These are phyloP conservation scores for Naganishia vishniacii DNA, from an alignment of 768 basidiomycete genomes.

Conservation along the genomic window DNA sequence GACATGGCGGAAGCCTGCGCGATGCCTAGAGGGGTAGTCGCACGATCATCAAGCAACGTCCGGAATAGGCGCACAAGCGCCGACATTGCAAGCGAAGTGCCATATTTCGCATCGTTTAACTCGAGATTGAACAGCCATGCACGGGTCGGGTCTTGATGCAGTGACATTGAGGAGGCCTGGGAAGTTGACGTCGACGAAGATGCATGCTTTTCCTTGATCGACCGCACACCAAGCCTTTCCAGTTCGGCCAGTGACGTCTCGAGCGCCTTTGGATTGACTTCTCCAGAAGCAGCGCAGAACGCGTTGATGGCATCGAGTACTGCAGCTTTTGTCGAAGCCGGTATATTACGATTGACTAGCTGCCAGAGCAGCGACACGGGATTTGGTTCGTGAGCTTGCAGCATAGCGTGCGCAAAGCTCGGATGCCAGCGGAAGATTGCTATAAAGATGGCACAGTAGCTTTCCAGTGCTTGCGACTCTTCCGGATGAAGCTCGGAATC, in stretches of 20 bases:
- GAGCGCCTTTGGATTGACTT: slow-evolving; percentile 7
- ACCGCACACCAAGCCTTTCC: slow-evolving; percentile 8
- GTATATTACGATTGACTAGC: slow-evolving; percentile 23
- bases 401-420: slow-evolving; percentile 5
- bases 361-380: slow-evolving; percentile 12
- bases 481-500: slow-evolving; percentile 21
- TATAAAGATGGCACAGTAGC: slow-evolving; percentile 21
- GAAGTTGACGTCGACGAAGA: background rate
- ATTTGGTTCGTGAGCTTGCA: background rate
- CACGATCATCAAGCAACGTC: slow-evolving; percentile 7
- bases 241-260: slow-evolving; percentile 11
- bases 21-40: background rate
- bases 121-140: slow-evolving; percentile 23
- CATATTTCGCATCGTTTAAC: background rate
- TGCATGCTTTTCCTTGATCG: background rate
- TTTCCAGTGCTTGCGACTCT: slow-evolving; percentile 14
- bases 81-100: background rate
- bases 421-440: slow-evolving; percentile 24
- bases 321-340: slow-evolving; percentile 1
- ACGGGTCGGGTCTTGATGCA: background rate
- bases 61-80: slow-evolving; percentile 19
- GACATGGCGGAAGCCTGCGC: slow-evolving; percentile 1
- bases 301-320: slow-evolving; percentile 23
- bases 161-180: background rate
- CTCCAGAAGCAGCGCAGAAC: slow-evolving; percentile 7